These are phyloP conservation scores for Tolypocladium capitatum DNA, from an alignment of 2,329 filamentous ascomycete species.

Conservation along the genomic window DNA sequence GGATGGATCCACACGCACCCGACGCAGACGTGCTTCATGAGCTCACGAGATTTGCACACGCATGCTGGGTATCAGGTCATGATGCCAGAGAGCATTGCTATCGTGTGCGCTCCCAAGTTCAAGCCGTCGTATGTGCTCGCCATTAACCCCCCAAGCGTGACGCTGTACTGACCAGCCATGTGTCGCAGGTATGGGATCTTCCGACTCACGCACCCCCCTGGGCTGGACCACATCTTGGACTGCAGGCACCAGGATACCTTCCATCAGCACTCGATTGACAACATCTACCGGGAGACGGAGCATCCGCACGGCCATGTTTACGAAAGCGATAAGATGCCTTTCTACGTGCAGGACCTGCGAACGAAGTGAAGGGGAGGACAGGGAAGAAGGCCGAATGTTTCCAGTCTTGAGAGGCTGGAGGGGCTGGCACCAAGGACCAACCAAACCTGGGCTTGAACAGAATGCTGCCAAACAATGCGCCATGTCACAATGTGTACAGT, in stretches of 20 bases:
- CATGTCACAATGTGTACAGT: background rate
- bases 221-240: slow-evolving; percentile 68
- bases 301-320: slow-evolving; percentile 56
- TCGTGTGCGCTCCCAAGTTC: slow-evolving; percentile 83
- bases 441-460: background rate
- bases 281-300: slow-evolving; percentile 66
- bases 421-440: background rate
- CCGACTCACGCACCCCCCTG: slow-evolving; percentile 83
- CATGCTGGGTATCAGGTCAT: slow-evolving; percentile 91
- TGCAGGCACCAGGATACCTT: slow-evolving; percentile 73
- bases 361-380: slow-evolving; percentile 4
- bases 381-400: background rate
- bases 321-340: slow-evolving; percentile 52
- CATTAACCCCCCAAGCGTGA: slow-evolving; percentile 1
- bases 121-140: slow-evolving; percentile 50
- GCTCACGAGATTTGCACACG: slow-evolving; percentile 83
- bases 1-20: slow-evolving; percentile 99
- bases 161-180: background rate
- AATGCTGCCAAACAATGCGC: background rate
- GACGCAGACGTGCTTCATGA: slow-evolving; percentile 96
- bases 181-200: slow-evolving; percentile 69
- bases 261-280: slow-evolving; percentile 55
- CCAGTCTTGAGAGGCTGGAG: background rate
- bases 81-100: slow-evolving; percentile 91
- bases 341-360: slow-evolving; percentile 41